Evolutionary conservation across 495 filamentous ascomycete genomes (phyloP), one percentile per base, ranked within the genome.

Genomic region (Xylaria grammica): DNA sequence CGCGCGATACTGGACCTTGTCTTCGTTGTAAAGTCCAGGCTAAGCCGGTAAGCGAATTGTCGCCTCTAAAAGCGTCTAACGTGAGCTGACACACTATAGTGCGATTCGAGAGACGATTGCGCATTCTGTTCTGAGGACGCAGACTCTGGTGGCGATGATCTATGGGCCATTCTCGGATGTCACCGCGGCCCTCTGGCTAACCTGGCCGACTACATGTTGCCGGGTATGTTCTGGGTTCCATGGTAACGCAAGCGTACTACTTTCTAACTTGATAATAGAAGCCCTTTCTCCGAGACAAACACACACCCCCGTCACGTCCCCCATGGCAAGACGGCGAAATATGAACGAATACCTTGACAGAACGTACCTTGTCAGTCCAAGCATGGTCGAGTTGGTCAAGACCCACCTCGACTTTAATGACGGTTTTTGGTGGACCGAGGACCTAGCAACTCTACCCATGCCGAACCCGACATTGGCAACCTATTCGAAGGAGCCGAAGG

Each of bases 391-490:
- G 30, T 70, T 79, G 71, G 79, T 81, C 22, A 81, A 77, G 65
- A 64, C 62, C 6, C 65, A 75, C 44, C 51, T 81, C n/a, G 81
- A 83, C 58, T 82, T 80, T 46, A 75, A 81, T 38, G 81, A 83
- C 45, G 78, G 78, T 0, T 83, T 83, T 49, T 83, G 80, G 80
- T 83, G 80, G 80, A 82, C 80, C 19, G 80, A 82, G 50, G 80
- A 82, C 59, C 71, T 81, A 9, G 77, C 79, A 24, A 79, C 68
- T 53, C 62, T 79, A 11, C 79, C 79, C n/a, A 78, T 74, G 48
- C 65, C 73, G 4, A 82, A 80, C 62, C 80, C 78, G 5, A 73
- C 77, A 6, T 64, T 75, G 13, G 75, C 78, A 9, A 74, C 72
- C 15, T 82, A 77, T 66, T 74, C 72, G 26, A 76, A 71, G 52